Base-by-base conservation (phyloP, 2,329 filamentous ascomycete genomes). In the Alternaria burnsii region DNA sequence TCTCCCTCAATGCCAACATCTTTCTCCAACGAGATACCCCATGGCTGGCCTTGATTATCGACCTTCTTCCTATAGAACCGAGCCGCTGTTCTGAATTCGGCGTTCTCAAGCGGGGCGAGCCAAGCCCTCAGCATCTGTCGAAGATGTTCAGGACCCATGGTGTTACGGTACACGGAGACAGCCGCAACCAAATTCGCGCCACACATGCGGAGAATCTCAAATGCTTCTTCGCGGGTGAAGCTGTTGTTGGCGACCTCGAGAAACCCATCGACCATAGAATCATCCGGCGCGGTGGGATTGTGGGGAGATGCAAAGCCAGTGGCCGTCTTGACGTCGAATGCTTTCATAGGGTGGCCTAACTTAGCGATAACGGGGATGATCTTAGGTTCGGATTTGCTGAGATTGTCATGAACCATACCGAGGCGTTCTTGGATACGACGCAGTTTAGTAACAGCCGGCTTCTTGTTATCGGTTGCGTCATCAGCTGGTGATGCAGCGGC, bases 181-280 rank as follows among this genome's bases (percentile, higher is more conserved):
- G 50, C 50, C 28, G 34, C 50, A 41, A 40, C 22, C 4, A 52
- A n/a, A 41, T 52, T 52, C 2, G 50, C 50, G 50, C 50, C 50
- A 5, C 36, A 52, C 34, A 52, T 41, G 24, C 50, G 50, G 24
- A 52, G 50, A 34, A 52, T 30, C 36, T 52, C 36, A n/a, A 52
- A 41, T n/a, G 34, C 24, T 41, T 52, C 50, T 20, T 52, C 36
- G 11, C 50, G 50, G 22, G 34, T 40, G n/a, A 41, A 41, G 9
- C n/a, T 26, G 34, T 52, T 18, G 36, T 38, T 24, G 26, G 50
- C n/a, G 3, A 41, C 22, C 16, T 52, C 36, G 3, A 52, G 34
- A 11, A 52, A 41, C 24, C 30, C 36, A 14, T 26, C 36, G 1
- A 52, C 26, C 50, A 52, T 38, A 12, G 20, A n/a, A 6, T 38